Evolutionary conservation across 2,329 filamentous ascomycete genomes (phyloP).

Genomic region (Pseudocercospora crystallina): DNA sequence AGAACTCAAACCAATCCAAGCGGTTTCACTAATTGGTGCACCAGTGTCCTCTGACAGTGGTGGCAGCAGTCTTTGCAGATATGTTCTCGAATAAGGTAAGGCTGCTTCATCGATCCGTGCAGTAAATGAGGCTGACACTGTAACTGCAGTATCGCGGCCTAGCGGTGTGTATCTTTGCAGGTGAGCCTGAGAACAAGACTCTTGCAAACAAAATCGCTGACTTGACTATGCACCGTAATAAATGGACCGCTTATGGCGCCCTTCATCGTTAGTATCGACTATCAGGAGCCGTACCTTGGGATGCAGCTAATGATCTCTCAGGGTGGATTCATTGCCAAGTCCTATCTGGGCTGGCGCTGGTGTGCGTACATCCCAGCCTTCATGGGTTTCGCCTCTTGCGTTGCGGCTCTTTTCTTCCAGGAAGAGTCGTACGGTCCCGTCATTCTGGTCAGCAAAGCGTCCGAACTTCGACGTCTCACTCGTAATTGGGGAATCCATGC

Average conservation of each 20-base stretch:
- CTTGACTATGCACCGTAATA: constrained; percentile 33
- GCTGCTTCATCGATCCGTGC: not conserved
- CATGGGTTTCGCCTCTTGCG: constrained; percentile 37
- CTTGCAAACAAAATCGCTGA: no score
- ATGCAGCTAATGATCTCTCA: not conserved
- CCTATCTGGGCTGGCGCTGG: constrained; percentile 47
- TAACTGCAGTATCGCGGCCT: constrained; percentile 34
- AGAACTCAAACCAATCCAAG: no score
- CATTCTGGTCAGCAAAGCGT: constrained; percentile 42
- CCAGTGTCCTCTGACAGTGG: constrained; percentile 45
- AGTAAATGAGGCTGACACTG: not conserved
- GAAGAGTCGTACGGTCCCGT: constrained; percentile 45
- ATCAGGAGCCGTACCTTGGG: not conserved
- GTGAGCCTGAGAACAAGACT: not conserved
- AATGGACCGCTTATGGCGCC: constrained; percentile 44
- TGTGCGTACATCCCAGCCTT: constrained; percentile 44
- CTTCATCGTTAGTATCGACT: constrained; percentile 31
- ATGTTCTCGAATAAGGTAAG: constrained; percentile 38
- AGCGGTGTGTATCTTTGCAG: constrained; percentile 40
- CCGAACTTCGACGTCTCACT: constrained; percentile 35
- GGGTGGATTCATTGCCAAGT: constrained; percentile 41
- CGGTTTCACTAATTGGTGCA: constrained; percentile 6
- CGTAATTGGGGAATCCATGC: constrained; percentile 53
- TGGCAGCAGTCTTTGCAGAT: constrained; percentile 46
- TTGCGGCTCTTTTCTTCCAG: constrained; percentile 36